Conservation (phyloP, 495 filamentous ascomycete species). For the Podospora conica region DNA sequence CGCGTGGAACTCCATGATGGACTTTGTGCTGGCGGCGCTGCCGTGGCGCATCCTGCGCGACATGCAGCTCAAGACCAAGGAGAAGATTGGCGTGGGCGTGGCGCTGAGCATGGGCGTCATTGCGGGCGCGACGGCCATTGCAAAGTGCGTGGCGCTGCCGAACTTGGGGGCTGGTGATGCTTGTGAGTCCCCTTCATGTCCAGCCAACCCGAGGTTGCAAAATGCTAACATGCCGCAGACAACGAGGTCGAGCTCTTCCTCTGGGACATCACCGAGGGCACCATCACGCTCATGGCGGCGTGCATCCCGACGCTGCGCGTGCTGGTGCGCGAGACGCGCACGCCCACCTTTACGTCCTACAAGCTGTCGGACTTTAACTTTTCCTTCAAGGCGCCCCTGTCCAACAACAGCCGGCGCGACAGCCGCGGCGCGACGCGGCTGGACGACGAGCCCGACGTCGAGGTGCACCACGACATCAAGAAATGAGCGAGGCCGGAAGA, state of each 20-base stretch:
- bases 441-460: background rate
- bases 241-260: constrained; percentile 7
- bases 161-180: constrained; percentile 4
- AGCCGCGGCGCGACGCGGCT: background rate
- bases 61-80: background rate
- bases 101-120: constrained; percentile 3
- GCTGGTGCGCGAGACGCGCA: background rate
- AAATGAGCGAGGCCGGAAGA: background rate
- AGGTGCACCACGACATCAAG: background rate
- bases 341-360: background rate
- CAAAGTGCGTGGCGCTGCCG: constrained; percentile 9
- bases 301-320: constrained; percentile 7
- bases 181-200: background rate
- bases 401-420: background rate
- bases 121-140: background rate
- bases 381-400: background rate
- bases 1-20: background rate
- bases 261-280: constrained; percentile 6
- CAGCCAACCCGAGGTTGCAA: background rate
- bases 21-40: background rate
- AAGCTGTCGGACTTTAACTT: background rate
- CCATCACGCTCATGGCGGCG: constrained; percentile 6
- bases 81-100: background rate
- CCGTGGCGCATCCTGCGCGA: background rate
- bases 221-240: background rate